These are phyloP conservation scores for Fonsecaea erecta DNA, from an alignment of 2,329 filamentous ascomycete genomes.

Conservation along the genomic window DNA sequence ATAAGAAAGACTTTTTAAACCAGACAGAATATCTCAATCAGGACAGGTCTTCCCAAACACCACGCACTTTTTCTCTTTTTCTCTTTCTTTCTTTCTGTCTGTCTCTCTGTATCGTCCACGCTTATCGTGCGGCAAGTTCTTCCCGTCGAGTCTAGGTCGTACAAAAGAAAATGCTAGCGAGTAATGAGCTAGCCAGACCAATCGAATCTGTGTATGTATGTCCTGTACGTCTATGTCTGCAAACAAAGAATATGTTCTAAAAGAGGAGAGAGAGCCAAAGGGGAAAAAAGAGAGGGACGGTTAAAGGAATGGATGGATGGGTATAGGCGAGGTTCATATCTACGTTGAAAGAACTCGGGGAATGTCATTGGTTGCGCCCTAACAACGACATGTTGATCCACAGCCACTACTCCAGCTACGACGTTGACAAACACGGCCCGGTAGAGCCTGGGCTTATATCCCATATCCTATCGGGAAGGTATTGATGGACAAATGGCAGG, in stretches of 20 bases:
- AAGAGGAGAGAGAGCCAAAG: neutral
- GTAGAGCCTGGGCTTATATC: neutral
- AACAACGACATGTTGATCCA: slow-evolving; percentile 12
- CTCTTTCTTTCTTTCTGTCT: no score
- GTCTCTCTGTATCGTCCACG: no score
- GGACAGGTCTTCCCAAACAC: no score
- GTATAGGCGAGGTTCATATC: slow-evolving; percentile 1
- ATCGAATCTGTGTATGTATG: neutral
- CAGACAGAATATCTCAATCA: no score
- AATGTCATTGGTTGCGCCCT: slow-evolving; percentile 18
- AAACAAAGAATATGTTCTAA: neutral
- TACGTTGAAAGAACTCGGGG: neutral
- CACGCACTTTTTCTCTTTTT: no score
- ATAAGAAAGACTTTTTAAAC: no score
- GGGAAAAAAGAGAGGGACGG: neutral
- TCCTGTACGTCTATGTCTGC: neutral
- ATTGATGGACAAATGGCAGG: neutral
- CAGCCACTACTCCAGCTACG: neutral
- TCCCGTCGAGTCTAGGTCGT: no score
- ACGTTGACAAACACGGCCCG: neutral
- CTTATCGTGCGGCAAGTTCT: no score
- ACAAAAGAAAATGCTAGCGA: no score
- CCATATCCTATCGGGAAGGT: neutral
- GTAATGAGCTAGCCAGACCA: no score
- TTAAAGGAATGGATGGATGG: no score